Evolutionary conservation across 202 grass and related monocot genomes (phyloP).

Genomic region (Setaria viridis): DNA sequence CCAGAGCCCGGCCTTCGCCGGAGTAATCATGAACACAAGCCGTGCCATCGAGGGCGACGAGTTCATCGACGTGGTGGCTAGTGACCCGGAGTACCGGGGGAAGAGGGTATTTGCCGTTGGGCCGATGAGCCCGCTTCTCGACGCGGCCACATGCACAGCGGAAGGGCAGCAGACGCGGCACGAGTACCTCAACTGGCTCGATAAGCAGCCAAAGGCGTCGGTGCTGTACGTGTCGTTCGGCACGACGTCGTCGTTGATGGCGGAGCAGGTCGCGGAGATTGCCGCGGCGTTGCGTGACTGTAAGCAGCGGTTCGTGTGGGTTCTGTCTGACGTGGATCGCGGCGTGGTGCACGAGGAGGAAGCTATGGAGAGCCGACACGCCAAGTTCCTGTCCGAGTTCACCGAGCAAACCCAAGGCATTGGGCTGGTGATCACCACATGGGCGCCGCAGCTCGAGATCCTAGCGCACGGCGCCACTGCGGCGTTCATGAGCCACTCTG

Average conservation of each 20-base stretch:
- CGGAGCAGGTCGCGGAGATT: constrained; percentile 55
- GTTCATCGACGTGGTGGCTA: constrained; percentile 50
- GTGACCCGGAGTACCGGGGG: constrained; percentile 5
- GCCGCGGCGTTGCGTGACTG: constrained; percentile 50
- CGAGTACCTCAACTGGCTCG: constrained; percentile 67
- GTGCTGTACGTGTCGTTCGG: constrained; percentile 81
- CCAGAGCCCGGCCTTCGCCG: neutral
- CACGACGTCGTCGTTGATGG: constrained; percentile 48
- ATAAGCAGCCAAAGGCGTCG: constrained; percentile 54
- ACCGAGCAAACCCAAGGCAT: constrained; percentile 13
- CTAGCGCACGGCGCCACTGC: constrained; percentile 56
- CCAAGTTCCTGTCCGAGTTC: constrained; percentile 41
- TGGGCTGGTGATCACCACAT: constrained; percentile 57
- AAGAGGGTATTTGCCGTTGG: constrained; percentile 69
- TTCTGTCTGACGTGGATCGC: constrained; percentile 63
- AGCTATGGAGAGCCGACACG: neutral
- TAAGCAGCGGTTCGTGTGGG: constrained; percentile 71
- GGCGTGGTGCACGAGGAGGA: neutral
- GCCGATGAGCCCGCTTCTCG: constrained; percentile 47
- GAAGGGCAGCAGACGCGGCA: constrained; percentile 18
- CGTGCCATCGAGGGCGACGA: constrained; percentile 52
- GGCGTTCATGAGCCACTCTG: constrained; percentile 84
- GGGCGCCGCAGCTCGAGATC: constrained; percentile 81
- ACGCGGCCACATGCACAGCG: neutral
- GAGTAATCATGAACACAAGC: constrained; percentile 36